Base-by-base conservation (phyloP, 2,329 filamentous ascomycete species). In the Aciculosporium take region DNA sequence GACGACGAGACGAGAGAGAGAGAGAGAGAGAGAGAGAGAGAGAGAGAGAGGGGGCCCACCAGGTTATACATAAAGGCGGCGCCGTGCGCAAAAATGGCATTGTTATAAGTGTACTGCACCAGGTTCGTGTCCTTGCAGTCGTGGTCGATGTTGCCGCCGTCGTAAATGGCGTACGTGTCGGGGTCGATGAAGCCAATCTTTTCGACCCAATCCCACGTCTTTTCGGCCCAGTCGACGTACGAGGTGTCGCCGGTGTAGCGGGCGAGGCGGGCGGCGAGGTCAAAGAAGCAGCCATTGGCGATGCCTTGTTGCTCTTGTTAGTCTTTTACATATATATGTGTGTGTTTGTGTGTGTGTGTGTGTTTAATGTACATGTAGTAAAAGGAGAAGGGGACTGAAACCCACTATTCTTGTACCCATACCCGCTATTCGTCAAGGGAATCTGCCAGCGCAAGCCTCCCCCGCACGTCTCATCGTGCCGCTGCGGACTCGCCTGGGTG, bases 371-470 rank as follows among this genome's bases (percentile, higher is more conserved):
- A n/a, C n/a, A n/a, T n/a, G n/a, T n/a, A n/a, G n/a, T n/a, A n/a
- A n/a, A n/a, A n/a, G n/a, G n/a, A n/a, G n/a, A n/a, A n/a, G n/a
- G n/a, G n/a, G n/a, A n/a, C n/a, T n/a, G n/a, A n/a, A n/a, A n/a
- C n/a, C n/a, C n/a, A n/a, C n/a, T 66, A 58, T 79, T 79, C 57
- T 79, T 91, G 67, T 88, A 87, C 53, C 79, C 69, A 58, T 84
- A 89, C 27, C 84, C 84, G 35, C 67, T 71, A 56, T 88, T 86
- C 50, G 80, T 77, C 5, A 72, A 66, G 48, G 78, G 84, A 46
- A 89, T 82, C 63, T 89, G 84, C 81, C 81, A 86, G 50, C 81
- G 70, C 47, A 88, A 58, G 17, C 83, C 84, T 34, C 69, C 71
- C 45, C 74, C 76, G 15, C 66, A 68, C 0, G 59, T 59, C 1